Evolutionary conservation across 305 asterid species (phyloP).

Genomic region (Rubia peregrina): DNA sequence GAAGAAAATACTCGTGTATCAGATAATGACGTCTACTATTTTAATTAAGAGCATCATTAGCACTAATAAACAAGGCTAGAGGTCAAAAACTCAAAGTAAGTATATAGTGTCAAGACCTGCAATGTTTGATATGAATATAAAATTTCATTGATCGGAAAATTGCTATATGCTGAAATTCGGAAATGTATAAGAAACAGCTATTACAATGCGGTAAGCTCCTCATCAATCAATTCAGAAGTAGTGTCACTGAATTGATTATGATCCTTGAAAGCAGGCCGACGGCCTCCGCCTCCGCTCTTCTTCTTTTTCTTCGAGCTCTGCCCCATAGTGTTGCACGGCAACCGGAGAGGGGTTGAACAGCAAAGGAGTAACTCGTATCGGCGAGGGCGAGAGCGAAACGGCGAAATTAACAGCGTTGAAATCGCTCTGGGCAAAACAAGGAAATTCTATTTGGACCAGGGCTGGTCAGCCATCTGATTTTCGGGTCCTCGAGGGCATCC

Average conservation of each 20-base stretch:
- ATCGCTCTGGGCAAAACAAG: neutral
- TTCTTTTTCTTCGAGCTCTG: slow-evolving; percentile 78
- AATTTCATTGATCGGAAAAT: neutral
- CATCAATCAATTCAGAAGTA: slow-evolving; percentile 52
- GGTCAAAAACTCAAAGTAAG: neutral
- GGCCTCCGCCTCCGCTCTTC: slow-evolving; percentile 39
- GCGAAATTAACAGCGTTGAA: neutral
- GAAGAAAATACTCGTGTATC: too few relatives aligned
- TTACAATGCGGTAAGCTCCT: slow-evolving; percentile 86
- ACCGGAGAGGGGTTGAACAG: neutral
- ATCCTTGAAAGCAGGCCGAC: slow-evolving; percentile 57
- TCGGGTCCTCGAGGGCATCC: neutral
- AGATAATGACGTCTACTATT: neutral
- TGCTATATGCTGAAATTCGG: neutral
- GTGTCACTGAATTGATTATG: slow-evolving; percentile 43
- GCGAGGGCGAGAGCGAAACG: neutral
- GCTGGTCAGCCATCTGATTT: neutral
- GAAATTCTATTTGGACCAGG: too few relatives aligned
- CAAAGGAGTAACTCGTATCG: neutral
- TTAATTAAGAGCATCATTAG: neutral
- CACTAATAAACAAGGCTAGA: neutral
- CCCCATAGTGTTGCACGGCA: slow-evolving; percentile 37
- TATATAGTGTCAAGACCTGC: neutral
- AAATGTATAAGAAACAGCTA: neutral
- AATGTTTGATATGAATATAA: neutral